A percentile compares a stretch with the other conserved stretches of the same genome.
These are phyloP conservation scores for Chaetomidium leptoderma DNA, from an alignment of 495 filamentous ascomycete species.

Conservation along the genomic window DNA sequence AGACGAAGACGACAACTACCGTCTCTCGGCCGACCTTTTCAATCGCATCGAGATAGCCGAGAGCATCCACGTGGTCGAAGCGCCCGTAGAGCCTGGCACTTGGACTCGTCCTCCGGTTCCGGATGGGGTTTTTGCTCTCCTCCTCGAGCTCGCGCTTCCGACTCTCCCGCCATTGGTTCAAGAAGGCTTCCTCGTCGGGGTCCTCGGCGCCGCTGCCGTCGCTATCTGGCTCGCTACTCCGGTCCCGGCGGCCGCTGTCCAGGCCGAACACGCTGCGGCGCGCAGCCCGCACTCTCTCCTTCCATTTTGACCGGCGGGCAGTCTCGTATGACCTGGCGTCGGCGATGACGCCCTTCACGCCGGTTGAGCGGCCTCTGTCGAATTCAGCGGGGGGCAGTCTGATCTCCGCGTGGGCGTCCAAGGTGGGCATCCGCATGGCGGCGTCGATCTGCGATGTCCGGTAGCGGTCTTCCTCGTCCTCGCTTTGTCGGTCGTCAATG, in stretches of 20 bases:
- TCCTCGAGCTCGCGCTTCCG: slow-evolving; percentile 71
- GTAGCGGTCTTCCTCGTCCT: slow-evolving; percentile 54
- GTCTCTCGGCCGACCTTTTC: slow-evolving; percentile 80
- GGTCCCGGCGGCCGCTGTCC: slow-evolving; percentile 37
- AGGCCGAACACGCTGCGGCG: slow-evolving; percentile 45
- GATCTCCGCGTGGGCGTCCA: slow-evolving; percentile 49
- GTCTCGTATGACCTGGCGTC: slow-evolving; percentile 88
- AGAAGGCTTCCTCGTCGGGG: slow-evolving; percentile 71
- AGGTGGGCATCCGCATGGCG: slow-evolving; percentile 54
- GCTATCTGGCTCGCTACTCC: slow-evolving; percentile 47
- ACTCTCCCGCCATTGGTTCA: slow-evolving; percentile 75
- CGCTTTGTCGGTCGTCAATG: slow-evolving; percentile 40
- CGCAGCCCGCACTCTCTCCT: slow-evolving; percentile 42
- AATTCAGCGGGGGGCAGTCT: slow-evolving; percentile 59
- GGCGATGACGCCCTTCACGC: slow-evolving; percentile 96
- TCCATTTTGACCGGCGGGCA: slow-evolving; percentile 64
- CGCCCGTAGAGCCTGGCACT: slow-evolving; percentile 71
- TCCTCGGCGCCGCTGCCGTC: slow-evolving; percentile 41
- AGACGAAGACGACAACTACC: slow-evolving; percentile 91
- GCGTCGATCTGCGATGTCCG: slow-evolving; percentile 56
- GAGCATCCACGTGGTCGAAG: slow-evolving; percentile 79
- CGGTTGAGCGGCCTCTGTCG: slow-evolving; percentile 71
- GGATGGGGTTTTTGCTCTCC: slow-evolving; percentile 39
- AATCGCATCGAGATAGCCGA: slow-evolving; percentile 89
- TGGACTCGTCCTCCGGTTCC: slow-evolving; percentile 60